Evolutionary conservation across 164 flowering plant genomes (phyloP), one percentile per base, ranked within the genome.

Genomic region (Nymphaea colorata): DNA sequence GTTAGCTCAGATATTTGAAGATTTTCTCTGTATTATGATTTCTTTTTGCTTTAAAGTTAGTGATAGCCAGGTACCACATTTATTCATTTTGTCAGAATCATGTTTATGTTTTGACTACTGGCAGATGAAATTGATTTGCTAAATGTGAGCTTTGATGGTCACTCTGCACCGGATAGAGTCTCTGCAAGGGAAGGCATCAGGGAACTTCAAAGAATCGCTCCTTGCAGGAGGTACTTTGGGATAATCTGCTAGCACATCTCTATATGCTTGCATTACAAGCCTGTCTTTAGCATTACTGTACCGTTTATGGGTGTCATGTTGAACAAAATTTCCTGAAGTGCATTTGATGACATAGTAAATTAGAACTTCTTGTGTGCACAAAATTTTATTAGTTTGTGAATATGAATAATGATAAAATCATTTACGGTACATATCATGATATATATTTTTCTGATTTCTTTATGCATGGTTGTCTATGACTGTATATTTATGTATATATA

Each of bases 101-200:
- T 47, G 7, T 47, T 47, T 6, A 12, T 47, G 12, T 61, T 55
- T 64, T 44, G 74, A 44, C 41, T 65, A 17, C 70, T 78, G 75
- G 62, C 83, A 92, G 98, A 86, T 86, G 96, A 77, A 41, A 85
- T 95, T 70, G 99, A 95, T 82, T 81, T 95, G 64, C 91, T 95
- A 64, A 95, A 92, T 79, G 97, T 95, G 47, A 95, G 99, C 76
- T 95, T 95, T 83, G 98, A 92, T 73, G 90, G 94, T 18, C 76
- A 80, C 60, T 79, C 72, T 82, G 99, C 99, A 66, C 99, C 99
- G 14, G 99, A 95, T 82, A 88, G 99, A 79, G 83, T 91, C 68
- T 83, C 98, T 71, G 90, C 91, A 6, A 82, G 74, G 75, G 85
- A 82, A 43, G 99, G 99, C 45, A 41, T 90, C 42, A 81, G 81